Evolutionary conservation across 1,139 yeast genomes (phyloP).

Genomic region (Hyphopichia buzzinii): DNA sequence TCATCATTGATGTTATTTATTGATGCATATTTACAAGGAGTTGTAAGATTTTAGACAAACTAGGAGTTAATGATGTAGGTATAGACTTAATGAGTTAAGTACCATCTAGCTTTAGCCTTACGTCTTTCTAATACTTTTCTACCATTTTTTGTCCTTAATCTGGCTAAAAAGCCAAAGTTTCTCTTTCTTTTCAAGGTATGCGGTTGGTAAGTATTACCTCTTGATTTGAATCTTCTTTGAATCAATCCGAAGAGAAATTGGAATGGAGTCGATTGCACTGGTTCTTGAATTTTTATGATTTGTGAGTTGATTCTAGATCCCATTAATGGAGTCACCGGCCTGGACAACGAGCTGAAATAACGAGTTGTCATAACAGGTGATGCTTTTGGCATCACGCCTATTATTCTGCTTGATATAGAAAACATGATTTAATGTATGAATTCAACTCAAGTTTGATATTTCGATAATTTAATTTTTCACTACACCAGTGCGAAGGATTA

Average conservation of each 20-base stretch:
- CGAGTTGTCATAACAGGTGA: slow-evolving; percentile 7
- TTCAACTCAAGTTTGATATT: no score
- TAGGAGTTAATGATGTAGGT: no score
- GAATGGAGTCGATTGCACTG: slow-evolving; percentile 15
- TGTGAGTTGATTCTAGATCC: slow-evolving; percentile 5
- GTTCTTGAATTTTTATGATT: slow-evolving; percentile 3
- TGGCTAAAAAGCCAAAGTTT: slow-evolving; percentile 86
- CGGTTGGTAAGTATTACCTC: slow-evolving; percentile 96
- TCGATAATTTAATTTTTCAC: no score
- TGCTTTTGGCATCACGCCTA: background rate
- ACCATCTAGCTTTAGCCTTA: slow-evolving; percentile 92
- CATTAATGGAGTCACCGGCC: slow-evolving; percentile 10
- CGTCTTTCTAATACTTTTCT: slow-evolving; percentile 77
- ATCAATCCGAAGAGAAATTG: slow-evolving; percentile 37
- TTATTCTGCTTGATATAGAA: no score
- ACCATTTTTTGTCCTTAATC: slow-evolving; percentile 76
- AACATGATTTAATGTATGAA: background rate
- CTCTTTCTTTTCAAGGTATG: slow-evolving; percentile 88
- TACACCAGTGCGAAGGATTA: no score
- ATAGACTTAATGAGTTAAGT: slow-evolving; percentile 72
- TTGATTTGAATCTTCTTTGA: slow-evolving; percentile 73
- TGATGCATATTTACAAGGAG: slow-evolving; percentile 9
- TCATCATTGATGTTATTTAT: background rate
- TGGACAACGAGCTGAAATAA: slow-evolving; percentile 16
- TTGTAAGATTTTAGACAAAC: no score